A percentile compares a stretch with the other conserved stretches of the same genome.
Conservation (phyloP, 371 early-diverging fungal genomes). For the Batkoa obscura region DNA sequence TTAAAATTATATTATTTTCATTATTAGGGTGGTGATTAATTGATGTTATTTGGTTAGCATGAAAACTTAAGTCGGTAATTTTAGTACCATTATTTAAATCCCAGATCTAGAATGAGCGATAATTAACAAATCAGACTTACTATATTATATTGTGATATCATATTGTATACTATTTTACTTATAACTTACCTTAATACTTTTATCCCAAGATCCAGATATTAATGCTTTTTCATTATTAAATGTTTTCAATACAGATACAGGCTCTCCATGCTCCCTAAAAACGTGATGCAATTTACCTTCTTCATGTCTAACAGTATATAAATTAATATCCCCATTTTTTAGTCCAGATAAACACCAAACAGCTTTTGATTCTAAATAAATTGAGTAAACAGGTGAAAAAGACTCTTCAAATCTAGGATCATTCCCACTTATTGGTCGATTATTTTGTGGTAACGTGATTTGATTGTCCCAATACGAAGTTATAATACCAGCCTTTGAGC, state of each 20-base stretch:
- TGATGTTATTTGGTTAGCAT: conserved; percentile 63
- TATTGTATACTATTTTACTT: too few species aligned
- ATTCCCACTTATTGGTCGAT: too few species aligned
- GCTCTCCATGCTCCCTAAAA: conserved; percentile 53
- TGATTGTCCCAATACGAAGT: conserved; percentile 86
- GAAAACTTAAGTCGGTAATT: conserved; percentile 44
- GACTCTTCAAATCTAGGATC: neutral
- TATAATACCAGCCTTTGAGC: conserved; percentile 65
- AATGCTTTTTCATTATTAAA: conserved; percentile 52
- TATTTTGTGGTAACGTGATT: neutral
- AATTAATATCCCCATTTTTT: conserved; percentile 65
- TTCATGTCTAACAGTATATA: conserved; percentile 80
- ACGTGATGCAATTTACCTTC: conserved; percentile 71
- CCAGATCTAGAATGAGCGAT: conserved; percentile 44
- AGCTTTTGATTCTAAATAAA: conserved; percentile 83
- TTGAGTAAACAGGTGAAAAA: conserved; percentile 73
- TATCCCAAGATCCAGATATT: conserved; percentile 91
- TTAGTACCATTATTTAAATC: conserved; percentile 65
- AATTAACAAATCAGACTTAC: neutral
- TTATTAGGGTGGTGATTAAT: conserved; percentile 45
- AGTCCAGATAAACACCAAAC: conserved; percentile 64
- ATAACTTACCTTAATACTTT: conserved; percentile 32
- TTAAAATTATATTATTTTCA: conserved; percentile 28
- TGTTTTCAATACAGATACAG: conserved; percentile 66
- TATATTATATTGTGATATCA: neutral